phyloP scores from a whole-genome alignment of 2,329 filamentous ascomycete genomes.

The Stachybotrys echinatus region DNA sequence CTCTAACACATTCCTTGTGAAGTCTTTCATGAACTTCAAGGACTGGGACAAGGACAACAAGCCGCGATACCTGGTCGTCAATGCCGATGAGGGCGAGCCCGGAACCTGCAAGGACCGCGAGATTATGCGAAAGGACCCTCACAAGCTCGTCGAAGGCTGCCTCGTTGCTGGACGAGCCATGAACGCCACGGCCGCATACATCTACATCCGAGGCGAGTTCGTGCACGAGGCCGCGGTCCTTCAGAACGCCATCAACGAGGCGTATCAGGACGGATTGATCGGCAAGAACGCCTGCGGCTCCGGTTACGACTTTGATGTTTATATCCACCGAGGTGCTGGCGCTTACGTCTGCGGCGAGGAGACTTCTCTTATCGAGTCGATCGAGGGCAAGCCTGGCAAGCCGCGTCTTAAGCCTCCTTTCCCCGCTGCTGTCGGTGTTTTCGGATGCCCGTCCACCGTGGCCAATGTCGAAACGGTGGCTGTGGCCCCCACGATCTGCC shows the following conservation, averaged over 20 bases:
- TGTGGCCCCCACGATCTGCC: slow-evolving; percentile 91
- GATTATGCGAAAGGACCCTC: slow-evolving; percentile 99
- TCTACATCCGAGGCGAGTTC: slow-evolving; percentile 99
- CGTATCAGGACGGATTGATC: slow-evolving; percentile 88
- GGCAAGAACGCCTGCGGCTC: slow-evolving; percentile 97
- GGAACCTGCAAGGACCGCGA: slow-evolving; percentile 99
- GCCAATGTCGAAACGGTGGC: slow-evolving; percentile 97
- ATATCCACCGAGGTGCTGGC: slow-evolving; percentile 91
- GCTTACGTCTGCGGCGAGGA: slow-evolving; percentile 98
- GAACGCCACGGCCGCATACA: slow-evolving; percentile 98
- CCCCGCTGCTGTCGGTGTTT: slow-evolving; percentile 93
- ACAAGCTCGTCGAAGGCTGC: slow-evolving; percentile 98
- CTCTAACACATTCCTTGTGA: slow-evolving; percentile 11
- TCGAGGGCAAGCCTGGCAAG: slow-evolving; percentile 98
- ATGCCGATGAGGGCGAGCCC: slow-evolving; percentile 97
- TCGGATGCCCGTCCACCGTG: slow-evolving; percentile 96
- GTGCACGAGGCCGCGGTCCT: slow-evolving; percentile 91
- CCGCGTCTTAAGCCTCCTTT: slow-evolving; percentile 98
- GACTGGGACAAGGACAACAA: slow-evolving; percentile 98
- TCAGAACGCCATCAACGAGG: slow-evolving; percentile 94
- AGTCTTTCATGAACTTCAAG: slow-evolving; percentile 99
- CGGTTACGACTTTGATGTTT: slow-evolving; percentile 97
- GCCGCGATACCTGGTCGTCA: slow-evolving; percentile 94
- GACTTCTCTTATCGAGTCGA: slow-evolving; percentile 94
- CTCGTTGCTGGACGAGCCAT: slow-evolving; percentile 93